Base-by-base conservation (phyloP, 2,329 filamentous ascomycete genomes). In the Ophiostoma montium region DNA sequence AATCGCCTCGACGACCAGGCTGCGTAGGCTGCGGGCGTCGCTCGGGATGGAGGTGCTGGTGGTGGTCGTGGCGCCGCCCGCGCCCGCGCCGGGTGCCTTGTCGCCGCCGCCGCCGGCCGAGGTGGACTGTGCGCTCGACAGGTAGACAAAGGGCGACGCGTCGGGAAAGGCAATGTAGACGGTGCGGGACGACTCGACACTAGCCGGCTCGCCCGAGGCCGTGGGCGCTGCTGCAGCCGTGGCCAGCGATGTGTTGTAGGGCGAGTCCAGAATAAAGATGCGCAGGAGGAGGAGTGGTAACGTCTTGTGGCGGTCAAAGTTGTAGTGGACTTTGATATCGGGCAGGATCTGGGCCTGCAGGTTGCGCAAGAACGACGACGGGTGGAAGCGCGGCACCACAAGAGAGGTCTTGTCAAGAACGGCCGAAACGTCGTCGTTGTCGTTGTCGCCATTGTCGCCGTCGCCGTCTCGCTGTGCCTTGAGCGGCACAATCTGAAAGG, bases 141-240 rank as follows among this genome's bases (percentile, higher is more conserved):
- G 68, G 62, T 86, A 94, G 41, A 94, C 69, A 54, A 81, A 80
- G 0, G 86, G 84, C 11, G 84, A 82, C 32, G 81, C 83, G 59
- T 90, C 82, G 0, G 88, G 87, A 57, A 94, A 90, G 2, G 85
- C 84, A 52, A 94, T 70, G 59, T 86, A 92, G 35, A 94, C 75
- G 2, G 84, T 82, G 54, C 80, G 76, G 12, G 80, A 80, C 1
- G 76, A 69, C 54, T 86, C 80, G n/a, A 76, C 72, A 51, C 70
- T 71, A 44, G 72, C 60, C 5, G 36, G 3, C 32, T 18, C 21
- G 16, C 32, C 16, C 3, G 19, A n/a, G 5, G 32, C 10, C 32
- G 21, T 12, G 12, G 32, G 8, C n/a, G n/a, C n/a, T n/a, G 43
- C 16, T 27, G 23, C 23, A 27, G 23, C 23, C 55, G 46, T 74